A percentile compares a stretch with the other conserved stretches of the same genome.
Conservation (phyloP, 306 rosid genomes). For the Vicia villosa region DNA sequence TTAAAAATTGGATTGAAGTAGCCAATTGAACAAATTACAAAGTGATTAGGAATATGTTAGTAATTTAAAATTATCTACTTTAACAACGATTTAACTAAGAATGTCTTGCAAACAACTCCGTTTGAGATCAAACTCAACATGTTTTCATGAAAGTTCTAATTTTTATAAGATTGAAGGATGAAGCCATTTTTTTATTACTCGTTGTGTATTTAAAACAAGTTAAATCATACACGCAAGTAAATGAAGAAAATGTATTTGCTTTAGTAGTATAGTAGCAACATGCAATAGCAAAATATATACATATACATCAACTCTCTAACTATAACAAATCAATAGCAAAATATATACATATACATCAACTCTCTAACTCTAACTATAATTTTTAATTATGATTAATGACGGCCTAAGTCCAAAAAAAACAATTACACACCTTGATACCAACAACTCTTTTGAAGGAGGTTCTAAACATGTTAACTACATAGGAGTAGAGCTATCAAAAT, state of each 20-base stretch:
- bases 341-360: too few species aligned
- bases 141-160: background rate
- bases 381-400: too few species aligned
- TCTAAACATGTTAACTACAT: too few species aligned
- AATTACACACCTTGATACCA: too few species aligned
- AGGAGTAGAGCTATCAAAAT: too few species aligned
- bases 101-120: background rate
- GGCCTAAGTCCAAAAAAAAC: too few species aligned
- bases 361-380: too few species aligned
- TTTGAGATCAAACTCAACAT: background rate
- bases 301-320: too few species aligned
- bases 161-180: background rate
- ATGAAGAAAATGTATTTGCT: constrained; percentile 20
- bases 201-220: too few species aligned
- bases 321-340: too few species aligned
- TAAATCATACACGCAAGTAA: constrained; percentile 34
- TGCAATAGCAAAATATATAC: constrained; percentile 44
- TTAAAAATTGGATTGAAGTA: background rate
- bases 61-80: background rate
- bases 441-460: too few species aligned
- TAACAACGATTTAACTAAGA: background rate
- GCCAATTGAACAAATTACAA: constrained; percentile 13
- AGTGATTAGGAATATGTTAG: background rate
- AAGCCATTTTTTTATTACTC: background rate
- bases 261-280: constrained; percentile 38